Evolutionary conservation across 306 rosid species (phyloP), one percentile per base, ranked within the genome.

Genomic region (Vicia faba): DNA sequence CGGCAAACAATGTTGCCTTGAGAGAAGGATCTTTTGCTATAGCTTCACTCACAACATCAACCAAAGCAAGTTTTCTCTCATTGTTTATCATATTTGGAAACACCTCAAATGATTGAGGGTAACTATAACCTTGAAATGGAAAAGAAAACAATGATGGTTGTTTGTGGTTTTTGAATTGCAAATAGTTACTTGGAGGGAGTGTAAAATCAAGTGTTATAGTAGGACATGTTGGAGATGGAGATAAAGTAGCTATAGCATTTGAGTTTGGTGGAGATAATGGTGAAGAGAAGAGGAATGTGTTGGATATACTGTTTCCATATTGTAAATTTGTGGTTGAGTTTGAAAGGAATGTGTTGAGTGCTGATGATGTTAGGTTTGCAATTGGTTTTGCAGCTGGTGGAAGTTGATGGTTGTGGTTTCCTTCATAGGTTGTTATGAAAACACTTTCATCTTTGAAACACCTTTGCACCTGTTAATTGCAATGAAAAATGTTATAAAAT

Each of bases 371-470:
- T 65, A 73, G 41, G 12, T 33, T 73, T 18, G 81, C 81, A 40
- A 82, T 59, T 8, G 79, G 19, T 51, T 48, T 73, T 0, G 86
- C 84, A 20, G 79, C 20, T 16, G 61, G 61, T 8, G 86, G 81
- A 7, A 82, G 79, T 28, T 76, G 61, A 62, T 82, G 86, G 12
- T 82, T 82, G 11, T 82, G 86, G 74, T 64, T 69, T 26, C 83
- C 86, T 75, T 82, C 86, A 31, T 82, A 82, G 41, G 72, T 79
- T 68, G 81, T 79, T 20, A 72, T 75, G 45, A 82, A 49, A 48
- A 79, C 49, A 18, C 71, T 72, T 60, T 75, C 72, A 59, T 82
- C 84, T 58, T 72, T 53, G 3, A 49, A 61, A 75, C 84, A 82
- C 33, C 84, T 82, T 72, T 82, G 84, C 10, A 82, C 84, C 86